Conservation (phyloP, 148 eudicot genomes). For the Fagopyrum homotropicum region DNA sequence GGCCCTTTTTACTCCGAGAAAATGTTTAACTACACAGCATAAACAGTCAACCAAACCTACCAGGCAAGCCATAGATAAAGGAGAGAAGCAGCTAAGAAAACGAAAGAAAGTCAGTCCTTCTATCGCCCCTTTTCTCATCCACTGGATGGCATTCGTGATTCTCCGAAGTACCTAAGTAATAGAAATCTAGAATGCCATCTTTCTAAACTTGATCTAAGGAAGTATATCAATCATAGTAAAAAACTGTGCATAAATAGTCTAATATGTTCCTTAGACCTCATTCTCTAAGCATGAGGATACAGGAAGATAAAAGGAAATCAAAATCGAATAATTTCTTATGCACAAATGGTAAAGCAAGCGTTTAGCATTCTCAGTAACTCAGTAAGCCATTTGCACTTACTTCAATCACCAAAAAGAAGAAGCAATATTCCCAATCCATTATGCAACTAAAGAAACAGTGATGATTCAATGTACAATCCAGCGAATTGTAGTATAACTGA, state of each 20-base stretch:
- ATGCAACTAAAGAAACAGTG: neutral
- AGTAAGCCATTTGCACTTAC: neutral
- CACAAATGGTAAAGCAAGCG: neutral
- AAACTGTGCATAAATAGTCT: neutral
- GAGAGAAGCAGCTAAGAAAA: too few species aligned
- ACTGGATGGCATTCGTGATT: neutral
- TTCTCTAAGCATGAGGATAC: neutral
- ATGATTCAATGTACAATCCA: neutral
- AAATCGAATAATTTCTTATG: neutral
- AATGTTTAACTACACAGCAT: neutral
- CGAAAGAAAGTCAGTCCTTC: too few species aligned
- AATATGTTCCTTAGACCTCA: neutral
- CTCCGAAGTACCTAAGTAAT: neutral
- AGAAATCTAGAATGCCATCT: neutral
- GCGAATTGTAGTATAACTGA: neutral
- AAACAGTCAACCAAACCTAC: neutral
- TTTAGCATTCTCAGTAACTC: neutral
- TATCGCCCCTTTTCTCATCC: too few species aligned
- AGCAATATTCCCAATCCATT: neutral
- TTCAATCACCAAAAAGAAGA: neutral
- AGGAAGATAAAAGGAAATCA: neutral
- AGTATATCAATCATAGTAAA: neutral
- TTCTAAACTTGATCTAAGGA: neutral
- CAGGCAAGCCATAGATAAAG: neutral
- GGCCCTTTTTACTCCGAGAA: neutral